A percentile compares a stretch with the other conserved stretches of the same genome.
phyloP scores from a whole-genome alignment of 2,329 filamentous ascomycete species.

The Bimuria novae-zelandiae region DNA sequence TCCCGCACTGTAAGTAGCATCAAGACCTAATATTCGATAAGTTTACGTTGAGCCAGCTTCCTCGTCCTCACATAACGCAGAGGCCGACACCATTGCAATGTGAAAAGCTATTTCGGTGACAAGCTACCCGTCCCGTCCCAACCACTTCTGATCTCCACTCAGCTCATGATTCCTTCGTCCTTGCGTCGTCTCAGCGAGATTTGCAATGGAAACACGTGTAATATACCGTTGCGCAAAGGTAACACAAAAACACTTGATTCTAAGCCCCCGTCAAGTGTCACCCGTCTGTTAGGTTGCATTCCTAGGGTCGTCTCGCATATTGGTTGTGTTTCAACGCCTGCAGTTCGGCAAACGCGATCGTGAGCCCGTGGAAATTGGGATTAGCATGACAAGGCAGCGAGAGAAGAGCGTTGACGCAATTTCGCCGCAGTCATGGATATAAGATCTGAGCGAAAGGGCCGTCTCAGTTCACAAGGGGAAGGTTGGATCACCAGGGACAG shows the following conservation, averaged over 20 bases:
- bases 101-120: background rate
- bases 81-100: background rate
- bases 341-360: background rate
- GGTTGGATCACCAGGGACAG: too few species aligned
- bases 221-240: background rate
- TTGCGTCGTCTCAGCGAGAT: slow-evolving; percentile 15
- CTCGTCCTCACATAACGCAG: background rate
- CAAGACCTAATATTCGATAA: too few species aligned
- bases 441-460: background rate
- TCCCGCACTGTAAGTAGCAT: too few species aligned
- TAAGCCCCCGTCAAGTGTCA: slow-evolving; percentile 2
- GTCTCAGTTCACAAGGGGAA: background rate
- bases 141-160: background rate
- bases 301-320: background rate
- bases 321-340: slow-evolving; percentile 1
- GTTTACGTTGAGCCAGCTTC: too few species aligned
- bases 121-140: background rate
- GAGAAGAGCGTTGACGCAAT: background rate
- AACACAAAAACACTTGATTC: background rate
- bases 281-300: background rate
- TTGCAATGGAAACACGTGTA: slow-evolving; percentile 4
- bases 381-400: background rate
- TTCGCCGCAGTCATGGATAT: background rate
- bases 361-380: slow-evolving; percentile 1
- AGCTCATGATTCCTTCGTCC: background rate